Evolutionary conservation across 1,284 basidiomycete species (phyloP).

Genomic region (Tausonia pullulans): DNA sequence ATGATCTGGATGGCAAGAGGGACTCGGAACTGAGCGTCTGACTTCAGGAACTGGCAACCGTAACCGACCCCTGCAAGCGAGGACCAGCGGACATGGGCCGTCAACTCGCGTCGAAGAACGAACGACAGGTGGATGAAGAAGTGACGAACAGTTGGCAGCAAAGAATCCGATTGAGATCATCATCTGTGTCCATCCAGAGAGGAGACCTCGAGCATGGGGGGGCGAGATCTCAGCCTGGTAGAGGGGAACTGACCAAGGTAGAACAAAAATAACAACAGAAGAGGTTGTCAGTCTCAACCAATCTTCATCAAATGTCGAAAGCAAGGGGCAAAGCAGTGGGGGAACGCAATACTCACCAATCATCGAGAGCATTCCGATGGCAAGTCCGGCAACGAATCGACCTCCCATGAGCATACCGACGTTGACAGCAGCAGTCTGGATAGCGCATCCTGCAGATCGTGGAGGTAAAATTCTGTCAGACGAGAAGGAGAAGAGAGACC

Average conservation of each 20-base stretch:
- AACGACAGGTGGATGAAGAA: not conserved
- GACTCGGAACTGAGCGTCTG: constrained; percentile 42
- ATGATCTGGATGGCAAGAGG: constrained; percentile 31
- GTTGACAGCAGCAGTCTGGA: constrained; percentile 52
- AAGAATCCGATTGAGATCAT: constrained; percentile 31
- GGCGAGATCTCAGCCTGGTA: constrained; percentile 53
- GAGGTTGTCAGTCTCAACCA: no score
- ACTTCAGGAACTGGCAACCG: constrained; percentile 45
- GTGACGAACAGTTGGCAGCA: not conserved
- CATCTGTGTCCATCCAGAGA: no score
- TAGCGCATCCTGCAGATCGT: constrained; percentile 38
- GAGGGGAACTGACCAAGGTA: no score
- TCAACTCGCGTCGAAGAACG: constrained; percentile 51
- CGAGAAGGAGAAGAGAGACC: not conserved
- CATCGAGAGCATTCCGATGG: constrained; percentile 48
- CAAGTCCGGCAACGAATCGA: constrained; percentile 44
- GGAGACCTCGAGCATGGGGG: constrained; percentile 49
- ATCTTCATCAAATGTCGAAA: no score
- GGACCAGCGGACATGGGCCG: constrained; percentile 30
- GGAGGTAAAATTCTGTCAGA: not conserved
- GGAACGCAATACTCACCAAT: no score
- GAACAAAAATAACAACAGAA: no score
- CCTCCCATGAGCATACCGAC: constrained; percentile 51
- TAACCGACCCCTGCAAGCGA: no score
- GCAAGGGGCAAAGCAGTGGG: no score